Evolutionary conservation across 441 rosid species (phyloP), one percentile per base, ranked within the genome.

Genomic region (Pelargonium cotyledonis): DNA sequence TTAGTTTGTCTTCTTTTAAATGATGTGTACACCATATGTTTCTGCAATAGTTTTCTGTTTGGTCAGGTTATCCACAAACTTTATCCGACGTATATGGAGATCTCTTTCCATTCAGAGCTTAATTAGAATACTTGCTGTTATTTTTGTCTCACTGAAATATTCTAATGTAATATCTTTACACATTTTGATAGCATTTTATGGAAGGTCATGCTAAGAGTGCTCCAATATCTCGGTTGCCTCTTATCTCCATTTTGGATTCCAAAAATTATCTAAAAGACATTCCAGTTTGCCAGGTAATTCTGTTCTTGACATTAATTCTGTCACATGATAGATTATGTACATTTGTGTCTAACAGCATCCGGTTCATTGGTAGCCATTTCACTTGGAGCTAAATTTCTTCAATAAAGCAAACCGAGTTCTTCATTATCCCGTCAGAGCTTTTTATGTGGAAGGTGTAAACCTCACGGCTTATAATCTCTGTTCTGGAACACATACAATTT

Each of bases 131-230:
- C 12, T 8, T 21, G 9, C 9, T 1, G 19, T 55, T 55, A 55
- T 5, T 55, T 55, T 8, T 55, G 61, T 8, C 18, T 5, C 8
- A 18, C 9, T 18, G 31, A 15, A 26, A 7, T 4, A 7, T 68
- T 57, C 18, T n/a, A 66, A 11, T 46, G 63, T 66, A 31, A 23
- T 47, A 12, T 14, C 26, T 63, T 76, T 79, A 41, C 60, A 26
- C 78, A 74, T 76, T 44, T 64, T 77, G 29, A 70, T 77, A 95
- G 99, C 99, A 95, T 85, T 92, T 95, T 72, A 89, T 95, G 98
- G 99, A 95, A 80, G 99, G 99, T 76, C 99, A 91, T 83, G 88
- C 98, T 66, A 91, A 89, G 86, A 91, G 85, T 77, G 84, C 91
- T 58, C 98, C 98, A 23, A 91, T 95, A 78, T 86, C 96, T 74